Evolutionary conservation across 495 filamentous ascomycete species (phyloP), one percentile per base, ranked within the genome.

Genomic region (Massariosphaeria phaeospora): DNA sequence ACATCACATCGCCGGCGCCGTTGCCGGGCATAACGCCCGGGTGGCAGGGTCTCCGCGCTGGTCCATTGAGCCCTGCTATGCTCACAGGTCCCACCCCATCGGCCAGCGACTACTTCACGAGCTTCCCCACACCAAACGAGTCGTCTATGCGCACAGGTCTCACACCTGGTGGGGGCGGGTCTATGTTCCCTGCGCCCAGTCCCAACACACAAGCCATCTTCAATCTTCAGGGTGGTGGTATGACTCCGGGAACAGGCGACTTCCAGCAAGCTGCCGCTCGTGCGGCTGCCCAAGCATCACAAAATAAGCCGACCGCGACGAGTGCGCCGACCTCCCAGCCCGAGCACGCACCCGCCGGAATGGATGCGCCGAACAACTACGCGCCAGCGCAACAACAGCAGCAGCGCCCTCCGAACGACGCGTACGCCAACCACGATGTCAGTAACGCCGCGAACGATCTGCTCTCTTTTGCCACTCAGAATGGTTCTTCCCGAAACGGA

Each of bases 1-100:
- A 88, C 29, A 79, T 98, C 61, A 91, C 94, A 11, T 97, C 94
- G 11, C 94, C 93, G 39, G 89, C 91, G 26, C 82, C 84, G 4
- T 68, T 89, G 13, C 86, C 86, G 45, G 85, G 88, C 41, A 75
- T 69, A 27, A 73, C 69, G 18, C 80, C 69, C 78, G 80, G 63
- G 76, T 97, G 93, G 91, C 84, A 90, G 64, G 94, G 88, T 20
- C 75, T 98, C 59, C 83, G 93, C 45, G 89, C 90, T 43, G 93
- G 93, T 57, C 93, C 94, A 21, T 70, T 98, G 64, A 97, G 93
- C 69, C 93, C 93, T 72, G 93, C 93, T 50, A 98, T 98, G 93
- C 83, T 98, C 18, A 85, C 90, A 40, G 93, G 90, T 29, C 93
- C 87, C 17, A 79, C 84, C 40, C 76, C 76, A 72, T 72, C 84